Conservation (phyloP, 108 stramenopile genomes). For the Cylindrotheca closterium region DNA sequence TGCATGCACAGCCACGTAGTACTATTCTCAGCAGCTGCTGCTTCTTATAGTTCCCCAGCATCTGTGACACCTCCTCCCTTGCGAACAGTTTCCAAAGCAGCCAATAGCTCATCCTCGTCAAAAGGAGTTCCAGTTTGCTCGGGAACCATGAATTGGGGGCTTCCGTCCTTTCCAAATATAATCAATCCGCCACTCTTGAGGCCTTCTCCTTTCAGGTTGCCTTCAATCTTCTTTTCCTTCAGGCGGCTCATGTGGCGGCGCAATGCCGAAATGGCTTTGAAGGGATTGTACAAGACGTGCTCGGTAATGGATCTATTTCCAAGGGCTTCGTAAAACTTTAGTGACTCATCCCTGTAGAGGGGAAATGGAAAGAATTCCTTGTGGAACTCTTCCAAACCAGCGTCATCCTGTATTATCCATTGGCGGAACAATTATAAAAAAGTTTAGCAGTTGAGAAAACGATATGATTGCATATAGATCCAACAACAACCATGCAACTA, state of each 20-base stretch:
- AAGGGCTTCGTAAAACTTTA: conserved; percentile 71
- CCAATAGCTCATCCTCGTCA: conserved; percentile 50
- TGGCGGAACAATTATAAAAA: background rate
- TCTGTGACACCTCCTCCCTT: conserved; percentile 1
- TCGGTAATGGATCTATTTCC: conserved; percentile 43
- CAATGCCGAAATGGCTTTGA: conserved; percentile 16
- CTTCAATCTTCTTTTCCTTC: conserved; percentile 59
- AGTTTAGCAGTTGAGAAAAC: background rate
- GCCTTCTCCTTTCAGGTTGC: conserved; percentile 84
- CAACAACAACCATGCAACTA: conserved; percentile 2
- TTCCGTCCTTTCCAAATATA: conserved; percentile 60
- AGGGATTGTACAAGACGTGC: conserved; percentile 39
- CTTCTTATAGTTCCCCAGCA: too few relatives aligned
- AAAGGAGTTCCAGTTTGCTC: conserved; percentile 65
- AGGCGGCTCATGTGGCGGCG: conserved; percentile 31
- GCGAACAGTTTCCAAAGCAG: conserved; percentile 45
- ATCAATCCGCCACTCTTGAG: conserved; percentile 76
- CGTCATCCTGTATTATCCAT: conserved; percentile 52
- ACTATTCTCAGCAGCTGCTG: too few relatives aligned
- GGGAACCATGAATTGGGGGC: conserved; percentile 63
- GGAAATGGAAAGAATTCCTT: conserved; percentile 56
- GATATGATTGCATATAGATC: background rate
- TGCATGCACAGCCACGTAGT: background rate
- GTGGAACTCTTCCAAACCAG: conserved; percentile 66
- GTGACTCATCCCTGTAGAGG: conserved; percentile 58